Base-by-base conservation (phyloP, 805 yeast species). In the Ogataea naganishii region DNA sequence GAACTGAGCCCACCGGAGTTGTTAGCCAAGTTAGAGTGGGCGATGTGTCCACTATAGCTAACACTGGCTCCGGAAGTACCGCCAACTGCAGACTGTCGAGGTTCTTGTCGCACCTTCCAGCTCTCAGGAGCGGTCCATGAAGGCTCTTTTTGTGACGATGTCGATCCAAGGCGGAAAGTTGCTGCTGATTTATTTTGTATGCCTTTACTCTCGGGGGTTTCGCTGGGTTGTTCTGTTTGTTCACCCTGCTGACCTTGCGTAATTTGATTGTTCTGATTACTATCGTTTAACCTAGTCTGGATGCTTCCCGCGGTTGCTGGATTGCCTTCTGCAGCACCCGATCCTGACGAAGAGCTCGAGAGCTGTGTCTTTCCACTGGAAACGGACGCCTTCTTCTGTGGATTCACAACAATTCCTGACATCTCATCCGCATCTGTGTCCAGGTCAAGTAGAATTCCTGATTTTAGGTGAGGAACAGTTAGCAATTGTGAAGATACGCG, bases 91-190 rank as follows among this genome's bases (percentile, higher is more conserved):
- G 27, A 9, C 15, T 26, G 31, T 16, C 25, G 26, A 6, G 26
- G 16, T 15, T 23, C 21, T 12, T 26, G 26, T 36, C 45, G 10
- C 37, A 72, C 77, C 41, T 72, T 75, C 80, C 80, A 73, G 37
- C 72, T 64, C 32, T 72, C 77, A 3, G 80, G 80, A 5, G 80
- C 71, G 16, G 52, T 55, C 80, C 80, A 73, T 14, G 33, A 31
- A 46, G 53, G 2, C 50, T 40, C 7, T 47, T 28, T 27, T 51
- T 47, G 17, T 48, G 47, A 12, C 50, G 33, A 29, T 49, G 49
- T 4, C 54, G 46, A 28, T 52, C 57, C 25, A 52, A 24, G 13
- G 18, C 13, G 35, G 44, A 31, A 46, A 44, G 10, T 41, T 39
- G 20, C 37, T 30, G 30, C 6, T 34, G 23, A 20, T 11, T 21